phyloP scores from a whole-genome alignment of 192 early-diverging fungal species.

The Rhizophagus clarus region DNA sequence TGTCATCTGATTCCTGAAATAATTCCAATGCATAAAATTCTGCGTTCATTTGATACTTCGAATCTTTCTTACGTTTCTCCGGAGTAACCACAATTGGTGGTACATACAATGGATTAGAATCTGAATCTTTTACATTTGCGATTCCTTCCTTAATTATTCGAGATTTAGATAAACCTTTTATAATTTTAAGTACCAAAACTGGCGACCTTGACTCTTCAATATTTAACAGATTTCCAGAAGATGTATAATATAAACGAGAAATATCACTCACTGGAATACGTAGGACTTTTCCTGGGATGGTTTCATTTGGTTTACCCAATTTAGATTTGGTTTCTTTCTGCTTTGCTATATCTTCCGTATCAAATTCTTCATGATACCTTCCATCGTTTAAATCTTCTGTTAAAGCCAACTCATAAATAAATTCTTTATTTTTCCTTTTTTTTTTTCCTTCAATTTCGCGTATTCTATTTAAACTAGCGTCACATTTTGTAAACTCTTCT shows the following conservation, averaged over 20 bases:
- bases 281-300: constrained; percentile 41
- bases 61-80: constrained; percentile 25
- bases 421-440: constrained; percentile 2
- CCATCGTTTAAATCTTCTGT: constrained; percentile 74
- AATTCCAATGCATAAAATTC: constrained; percentile 42
- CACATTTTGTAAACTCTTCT: constrained; percentile 70
- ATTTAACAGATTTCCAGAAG: constrained; percentile 71
- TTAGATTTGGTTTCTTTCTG: constrained; percentile 33
- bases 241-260: constrained; percentile 68
- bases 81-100: constrained; percentile 29
- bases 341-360: constrained; percentile 23
- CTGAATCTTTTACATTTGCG: neutral
- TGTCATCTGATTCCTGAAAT: constrained; percentile 28
- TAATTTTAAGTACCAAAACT: constrained; percentile 71
- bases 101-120: constrained; percentile 18
- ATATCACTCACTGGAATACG: constrained; percentile 51
- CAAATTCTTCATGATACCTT: constrained; percentile 70
- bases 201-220: constrained; percentile 72
- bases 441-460: constrained; percentile 8
- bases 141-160: constrained; percentile 10
- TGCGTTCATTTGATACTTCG: constrained; percentile 32
- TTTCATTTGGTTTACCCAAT: constrained; percentile 29
- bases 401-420: constrained; percentile 60
- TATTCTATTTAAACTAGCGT: constrained; percentile 42
- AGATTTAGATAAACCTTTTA: constrained; percentile 23